These are phyloP conservation scores for Macaranga tanarius DNA, from an alignment of 441 rosid genomes.

Conservation along the genomic window DNA sequence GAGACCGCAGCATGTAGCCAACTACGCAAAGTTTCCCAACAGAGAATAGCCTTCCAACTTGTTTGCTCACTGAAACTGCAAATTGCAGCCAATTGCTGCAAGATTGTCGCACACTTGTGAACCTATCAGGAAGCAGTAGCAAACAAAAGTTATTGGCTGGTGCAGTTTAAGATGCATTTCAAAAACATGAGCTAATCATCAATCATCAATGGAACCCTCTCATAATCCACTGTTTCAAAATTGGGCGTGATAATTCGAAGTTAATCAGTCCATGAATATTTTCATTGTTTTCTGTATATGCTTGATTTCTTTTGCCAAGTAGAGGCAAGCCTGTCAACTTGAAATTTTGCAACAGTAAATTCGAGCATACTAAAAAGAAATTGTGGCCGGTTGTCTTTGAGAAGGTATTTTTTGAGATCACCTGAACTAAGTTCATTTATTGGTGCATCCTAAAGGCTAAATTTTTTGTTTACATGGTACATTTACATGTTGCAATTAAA, in stretches of 20 bases:
- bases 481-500: neutral
- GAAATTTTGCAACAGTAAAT: neutral
- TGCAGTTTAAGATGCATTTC: neutral
- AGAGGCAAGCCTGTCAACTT: neutral
- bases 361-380: neutral
- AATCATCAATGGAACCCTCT: neutral
- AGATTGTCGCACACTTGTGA: constrained; percentile 84
- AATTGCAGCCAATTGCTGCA: constrained; percentile 91
- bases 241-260: neutral
- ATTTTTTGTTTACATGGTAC: neutral
- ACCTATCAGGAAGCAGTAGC: constrained; percentile 47
- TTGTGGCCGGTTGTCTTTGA: neutral
- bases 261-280: neutral
- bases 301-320: neutral
- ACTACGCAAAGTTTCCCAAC: constrained; percentile 82
- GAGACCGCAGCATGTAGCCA: constrained; percentile 90
- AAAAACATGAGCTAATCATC: neutral
- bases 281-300: neutral
- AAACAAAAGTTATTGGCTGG: constrained; percentile 13
- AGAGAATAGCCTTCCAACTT: constrained; percentile 67
- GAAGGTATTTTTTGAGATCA: neutral
- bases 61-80: constrained; percentile 85
- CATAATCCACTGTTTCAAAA: neutral
- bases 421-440: neutral
- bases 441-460: neutral